Evolutionary conservation across 805 yeast species (phyloP).

Genomic region (Kodamaea leandrae): DNA sequence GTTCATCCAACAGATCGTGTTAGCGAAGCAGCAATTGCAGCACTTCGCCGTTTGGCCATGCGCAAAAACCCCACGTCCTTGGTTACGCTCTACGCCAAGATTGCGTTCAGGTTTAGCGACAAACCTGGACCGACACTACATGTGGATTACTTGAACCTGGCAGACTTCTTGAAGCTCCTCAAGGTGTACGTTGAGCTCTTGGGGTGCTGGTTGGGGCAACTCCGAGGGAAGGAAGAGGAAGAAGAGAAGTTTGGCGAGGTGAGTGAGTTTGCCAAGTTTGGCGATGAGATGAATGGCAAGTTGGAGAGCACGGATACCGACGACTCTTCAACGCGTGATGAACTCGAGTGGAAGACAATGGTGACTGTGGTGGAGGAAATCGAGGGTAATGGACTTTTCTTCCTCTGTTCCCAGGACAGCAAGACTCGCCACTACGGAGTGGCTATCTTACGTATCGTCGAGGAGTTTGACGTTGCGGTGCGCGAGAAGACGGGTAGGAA

Average conservation of each 20-base stretch:
- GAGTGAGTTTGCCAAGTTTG: slow-evolving; percentile 27
- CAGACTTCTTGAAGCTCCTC: slow-evolving; percentile 57
- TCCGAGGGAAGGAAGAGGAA: slow-evolving; percentile 20
- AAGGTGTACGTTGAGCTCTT: slow-evolving; percentile 75
- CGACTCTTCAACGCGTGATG: slow-evolving; percentile 40
- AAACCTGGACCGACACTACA: slow-evolving; percentile 56
- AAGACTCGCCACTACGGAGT: slow-evolving; percentile 72
- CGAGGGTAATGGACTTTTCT: slow-evolving; percentile 92
- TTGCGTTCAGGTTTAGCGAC: slow-evolving; percentile 78
- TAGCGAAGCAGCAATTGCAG: slow-evolving; percentile 57
- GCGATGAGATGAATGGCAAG: slow-evolving; percentile 30
- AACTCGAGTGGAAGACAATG: slow-evolving; percentile 71
- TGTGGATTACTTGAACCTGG: slow-evolving; percentile 56
- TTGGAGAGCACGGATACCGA: slow-evolving; percentile 8
- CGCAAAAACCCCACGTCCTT: slow-evolving; percentile 67
- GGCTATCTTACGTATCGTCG: slow-evolving; percentile 69
- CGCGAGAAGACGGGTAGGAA: slow-evolving; percentile 42
- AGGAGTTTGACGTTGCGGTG: slow-evolving; percentile 85
- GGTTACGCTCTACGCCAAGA: slow-evolving; percentile 71
- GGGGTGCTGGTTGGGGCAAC: slow-evolving; percentile 75
- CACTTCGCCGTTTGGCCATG: slow-evolving; percentile 65
- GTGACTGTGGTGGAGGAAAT: slow-evolving; percentile 89
- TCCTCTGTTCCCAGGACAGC: slow-evolving; percentile 84
- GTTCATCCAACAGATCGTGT: slow-evolving; percentile 65
- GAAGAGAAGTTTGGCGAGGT: slow-evolving; percentile 17